These are phyloP conservation scores for Malassezia cuniculi DNA, from an alignment of 1,284 basidiomycete species.

Conservation along the genomic window DNA sequence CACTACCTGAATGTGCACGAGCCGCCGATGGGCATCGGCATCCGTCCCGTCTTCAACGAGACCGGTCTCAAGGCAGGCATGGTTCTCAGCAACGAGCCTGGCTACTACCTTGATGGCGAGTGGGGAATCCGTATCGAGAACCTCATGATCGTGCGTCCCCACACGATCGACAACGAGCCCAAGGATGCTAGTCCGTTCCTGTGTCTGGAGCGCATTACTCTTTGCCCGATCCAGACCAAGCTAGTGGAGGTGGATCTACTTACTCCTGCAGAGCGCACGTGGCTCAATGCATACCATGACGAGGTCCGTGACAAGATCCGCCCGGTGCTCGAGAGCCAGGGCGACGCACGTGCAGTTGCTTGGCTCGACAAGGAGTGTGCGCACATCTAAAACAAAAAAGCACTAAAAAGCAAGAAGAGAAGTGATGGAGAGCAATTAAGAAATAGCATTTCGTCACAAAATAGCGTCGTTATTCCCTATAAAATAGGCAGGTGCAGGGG, in stretches of 20 bases:
- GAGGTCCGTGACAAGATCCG: constrained; percentile 65
- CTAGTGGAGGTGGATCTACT: constrained; percentile 61
- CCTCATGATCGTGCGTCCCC: constrained; percentile 26
- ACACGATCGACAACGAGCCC: constrained; percentile 20
- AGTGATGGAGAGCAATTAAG: too few species aligned
- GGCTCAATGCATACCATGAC: constrained; percentile 75
- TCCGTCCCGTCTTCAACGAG: constrained; percentile 38
- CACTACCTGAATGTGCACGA: constrained; percentile 42
- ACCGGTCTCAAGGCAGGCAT: constrained; percentile 41
- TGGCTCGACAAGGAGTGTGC: constrained; percentile 65
- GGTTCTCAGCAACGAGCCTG: constrained; percentile 55
- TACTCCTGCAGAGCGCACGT: constrained; percentile 57
- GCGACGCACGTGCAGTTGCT: constrained; percentile 57
- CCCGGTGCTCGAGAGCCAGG: constrained; percentile 56
- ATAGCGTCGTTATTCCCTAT: too few species aligned
- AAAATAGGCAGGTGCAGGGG: too few species aligned
- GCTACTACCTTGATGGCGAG: constrained; percentile 78
- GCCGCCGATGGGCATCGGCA: constrained; percentile 42
- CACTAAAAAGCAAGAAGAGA: too few species aligned
- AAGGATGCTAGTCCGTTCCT: too few species aligned
- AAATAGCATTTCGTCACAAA: too few species aligned
- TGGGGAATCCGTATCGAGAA: constrained; percentile 92
- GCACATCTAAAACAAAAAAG: too few species aligned
- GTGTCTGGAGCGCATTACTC: constrained; percentile 26
- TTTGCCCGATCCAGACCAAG: constrained; percentile 69